Percentiles rank a stretch among this genome's conserved stretches.
Evolutionary conservation across 208 protist species (phyloP).

Genomic region (Leishmania tropica): DNA sequence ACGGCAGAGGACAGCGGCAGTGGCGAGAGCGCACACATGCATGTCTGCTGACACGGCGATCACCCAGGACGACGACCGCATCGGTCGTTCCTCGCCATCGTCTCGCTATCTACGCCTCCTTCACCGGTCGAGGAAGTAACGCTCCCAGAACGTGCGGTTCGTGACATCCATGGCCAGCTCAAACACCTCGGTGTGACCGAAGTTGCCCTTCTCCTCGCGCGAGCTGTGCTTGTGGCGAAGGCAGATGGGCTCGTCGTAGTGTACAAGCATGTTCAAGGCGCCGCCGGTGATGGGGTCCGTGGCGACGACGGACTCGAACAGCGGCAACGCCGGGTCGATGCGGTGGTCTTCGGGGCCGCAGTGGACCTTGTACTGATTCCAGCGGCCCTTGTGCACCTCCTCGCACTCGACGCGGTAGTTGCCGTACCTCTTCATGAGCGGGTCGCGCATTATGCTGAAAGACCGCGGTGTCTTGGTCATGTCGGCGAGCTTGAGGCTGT

Average conservation of each 20-base stretch:
- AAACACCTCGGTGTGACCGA: conserved; percentile 72
- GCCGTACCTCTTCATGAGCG: conserved; percentile 50
- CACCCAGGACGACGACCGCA: background rate
- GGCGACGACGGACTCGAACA: conserved; percentile 49
- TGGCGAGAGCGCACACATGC: background rate
- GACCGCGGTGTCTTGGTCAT: conserved; percentile 61
- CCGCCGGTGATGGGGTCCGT: conserved; percentile 34
- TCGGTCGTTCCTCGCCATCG: background rate
- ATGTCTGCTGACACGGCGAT: background rate
- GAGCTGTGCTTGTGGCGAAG: conserved; percentile 62
- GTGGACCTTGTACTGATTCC: conserved; percentile 62
- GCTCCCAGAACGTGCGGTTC: conserved; percentile 63
- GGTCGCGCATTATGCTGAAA: conserved; percentile 56
- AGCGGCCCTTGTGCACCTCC: conserved; percentile 60
- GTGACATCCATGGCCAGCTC: conserved; percentile 70
- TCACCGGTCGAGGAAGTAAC: conserved; percentile 78
- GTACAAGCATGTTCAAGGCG: conserved; percentile 38
- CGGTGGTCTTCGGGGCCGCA: conserved; percentile 74
- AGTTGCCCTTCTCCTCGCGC: conserved; percentile 56
- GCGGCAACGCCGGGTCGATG: conserved; percentile 50
- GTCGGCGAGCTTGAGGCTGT: conserved; percentile 66
- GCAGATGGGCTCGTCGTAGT: conserved; percentile 79
- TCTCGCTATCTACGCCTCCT: background rate
- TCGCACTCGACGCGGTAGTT: conserved; percentile 58
- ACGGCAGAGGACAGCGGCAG: background rate